Evolutionary conservation across 2,329 filamentous ascomycete genomes (phyloP).

Genomic region (Apiospora pterosperma): DNA sequence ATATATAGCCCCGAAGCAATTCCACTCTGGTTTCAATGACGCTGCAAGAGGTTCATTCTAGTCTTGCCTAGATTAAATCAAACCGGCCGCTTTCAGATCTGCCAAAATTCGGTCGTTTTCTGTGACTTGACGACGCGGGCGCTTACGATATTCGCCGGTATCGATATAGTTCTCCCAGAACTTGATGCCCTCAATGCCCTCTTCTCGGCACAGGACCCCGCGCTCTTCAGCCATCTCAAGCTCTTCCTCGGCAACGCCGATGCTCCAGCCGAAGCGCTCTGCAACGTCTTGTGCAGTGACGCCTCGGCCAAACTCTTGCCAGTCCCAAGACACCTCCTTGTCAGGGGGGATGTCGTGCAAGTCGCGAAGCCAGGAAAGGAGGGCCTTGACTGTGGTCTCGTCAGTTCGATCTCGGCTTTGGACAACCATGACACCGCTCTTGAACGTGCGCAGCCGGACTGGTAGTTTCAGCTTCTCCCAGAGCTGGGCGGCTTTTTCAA

Average conservation of each 20-base stretch:
- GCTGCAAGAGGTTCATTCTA: background rate
- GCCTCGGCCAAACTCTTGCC: conserved; percentile 73
- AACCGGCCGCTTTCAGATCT: conserved; percentile 33
- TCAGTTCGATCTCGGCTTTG: conserved; percentile 86
- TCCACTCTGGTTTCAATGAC: background rate
- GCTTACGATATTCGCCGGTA: conserved; percentile 35
- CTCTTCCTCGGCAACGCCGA: conserved; percentile 93
- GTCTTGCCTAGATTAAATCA: conserved; percentile 12
- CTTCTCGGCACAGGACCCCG: conserved; percentile 84
- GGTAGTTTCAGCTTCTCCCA: conserved; percentile 89
- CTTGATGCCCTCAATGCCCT: conserved; percentile 82
- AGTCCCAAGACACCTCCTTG: conserved; percentile 69
- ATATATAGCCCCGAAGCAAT: background rate
- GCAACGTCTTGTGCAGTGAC: conserved; percentile 88
- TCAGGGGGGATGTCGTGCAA: conserved; percentile 64
- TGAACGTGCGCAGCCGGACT: conserved; percentile 82
- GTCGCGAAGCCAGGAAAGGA: conserved; percentile 75
- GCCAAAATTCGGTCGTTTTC: conserved; percentile 39
- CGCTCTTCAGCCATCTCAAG: conserved; percentile 95
- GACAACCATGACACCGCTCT: conserved; percentile 90
- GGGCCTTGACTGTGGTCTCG: conserved; percentile 76
- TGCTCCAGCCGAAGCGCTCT: conserved; percentile 91
- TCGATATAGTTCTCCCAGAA: conserved; percentile 85
- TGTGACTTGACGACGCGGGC: conserved; percentile 26
- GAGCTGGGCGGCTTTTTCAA: conserved; percentile 81